phyloP scores from a whole-genome alignment of 495 filamentous ascomycete genomes.

The Hypoxylon trugodes region DNA sequence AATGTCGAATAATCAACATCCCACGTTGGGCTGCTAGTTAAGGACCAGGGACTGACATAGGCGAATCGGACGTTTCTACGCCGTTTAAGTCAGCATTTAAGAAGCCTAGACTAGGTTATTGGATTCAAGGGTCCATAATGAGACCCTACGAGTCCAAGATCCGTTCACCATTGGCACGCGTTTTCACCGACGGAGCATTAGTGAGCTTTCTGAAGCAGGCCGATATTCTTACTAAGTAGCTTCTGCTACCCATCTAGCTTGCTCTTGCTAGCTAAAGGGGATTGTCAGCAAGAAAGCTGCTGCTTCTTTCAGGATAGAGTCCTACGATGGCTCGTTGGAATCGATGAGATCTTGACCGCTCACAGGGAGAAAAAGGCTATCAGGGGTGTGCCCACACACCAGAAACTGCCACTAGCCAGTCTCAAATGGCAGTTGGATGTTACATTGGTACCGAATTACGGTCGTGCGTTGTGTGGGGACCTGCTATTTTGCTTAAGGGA shows the following conservation, averaged over 20 bases:
- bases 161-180: background rate
- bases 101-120: background rate
- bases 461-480: slow-evolving; percentile 1
- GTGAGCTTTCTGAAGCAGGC: background rate
- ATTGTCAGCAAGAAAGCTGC: background rate
- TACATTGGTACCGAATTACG: slow-evolving; percentile 8
- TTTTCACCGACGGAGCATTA: background rate
- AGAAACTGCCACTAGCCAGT: background rate
- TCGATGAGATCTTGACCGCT: background rate
- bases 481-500: background rate
- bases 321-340: background rate
- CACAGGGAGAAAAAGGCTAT: background rate
- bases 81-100: slow-evolving; percentile 11
- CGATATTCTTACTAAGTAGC: background rate
- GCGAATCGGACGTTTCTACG: background rate
- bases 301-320: background rate
- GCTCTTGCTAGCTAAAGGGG: background rate
- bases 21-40: background rate
- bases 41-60: background rate
- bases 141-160: slow-evolving; percentile 7
- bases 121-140: background rate
- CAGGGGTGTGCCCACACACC: background rate
- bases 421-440: background rate
- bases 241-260: background rate
- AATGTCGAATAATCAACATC: background rate